Evolutionary conservation across 495 filamentous ascomycete species (phyloP).

Genomic region (Thermochaetoides thermophila): DNA sequence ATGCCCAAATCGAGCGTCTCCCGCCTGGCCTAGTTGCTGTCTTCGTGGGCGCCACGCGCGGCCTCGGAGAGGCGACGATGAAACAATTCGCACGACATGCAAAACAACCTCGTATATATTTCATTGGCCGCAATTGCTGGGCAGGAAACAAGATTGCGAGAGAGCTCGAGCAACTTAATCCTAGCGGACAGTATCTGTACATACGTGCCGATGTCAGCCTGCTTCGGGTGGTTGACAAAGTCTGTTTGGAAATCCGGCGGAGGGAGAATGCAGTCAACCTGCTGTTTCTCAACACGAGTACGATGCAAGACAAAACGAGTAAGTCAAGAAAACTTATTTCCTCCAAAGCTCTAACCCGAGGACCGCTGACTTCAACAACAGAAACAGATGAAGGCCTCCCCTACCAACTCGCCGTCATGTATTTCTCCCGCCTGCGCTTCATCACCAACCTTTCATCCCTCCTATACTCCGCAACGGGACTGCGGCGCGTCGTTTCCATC

Average conservation of each 20-base stretch:
- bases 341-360: too few species aligned
- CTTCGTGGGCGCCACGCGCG: constrained; percentile 16
- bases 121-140: constrained; percentile 8
- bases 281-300: not conserved
- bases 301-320: not conserved
- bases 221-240: not conserved
- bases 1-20: not conserved
- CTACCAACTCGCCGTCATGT: constrained; percentile 6
- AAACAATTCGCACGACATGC: constrained; percentile 8
- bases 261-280: not conserved
- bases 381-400: constrained; percentile 10
- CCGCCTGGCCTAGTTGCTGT: constrained; percentile 10
- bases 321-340: too few species aligned
- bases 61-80: constrained; percentile 12
- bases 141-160: not conserved
- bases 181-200: constrained; percentile 11
- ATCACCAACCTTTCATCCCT: constrained; percentile 7
- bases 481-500: constrained; percentile 11
- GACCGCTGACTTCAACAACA: too few species aligned
- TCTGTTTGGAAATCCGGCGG: constrained; percentile 1
- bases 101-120: constrained; percentile 4
- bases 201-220: constrained; percentile 9
- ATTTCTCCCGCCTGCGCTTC: constrained; percentile 10
- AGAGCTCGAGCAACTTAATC: constrained; percentile 4
- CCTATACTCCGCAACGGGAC: constrained; percentile 1